Base-by-base conservation (phyloP, 208 protist species). In the Leishmania arabica region DNA sequence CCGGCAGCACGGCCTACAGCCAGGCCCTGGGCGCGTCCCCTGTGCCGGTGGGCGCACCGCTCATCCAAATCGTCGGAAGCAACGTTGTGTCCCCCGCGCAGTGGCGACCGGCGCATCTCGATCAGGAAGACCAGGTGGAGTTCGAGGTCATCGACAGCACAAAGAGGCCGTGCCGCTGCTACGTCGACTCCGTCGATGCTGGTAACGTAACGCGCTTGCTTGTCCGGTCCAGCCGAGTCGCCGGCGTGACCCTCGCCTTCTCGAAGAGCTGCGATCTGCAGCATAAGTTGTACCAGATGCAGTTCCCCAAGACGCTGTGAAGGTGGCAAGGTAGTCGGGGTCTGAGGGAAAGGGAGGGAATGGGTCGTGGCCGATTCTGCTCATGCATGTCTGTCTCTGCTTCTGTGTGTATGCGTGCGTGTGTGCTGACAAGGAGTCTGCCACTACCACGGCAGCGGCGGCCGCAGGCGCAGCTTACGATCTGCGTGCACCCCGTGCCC, bases 61-160 rank as follows among this genome's bases (percentile, higher is more conserved):
- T 98, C 5, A 97, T 98, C 72, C 95, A 97, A 74, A 85, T 98
- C 3, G 95, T 98, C 24, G 95, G 95, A 64, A 96, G 90, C 88
- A 98, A 98, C 69, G 93, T 98, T 8, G 93, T 98, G 27, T 95
- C 92, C 0, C 95, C 95, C 0, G 89, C 92, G 76, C 92, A 97
- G 88, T 98, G 95, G 93, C 88, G 91, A 34, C 95, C 95, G 6
- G 92, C 88, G 31, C 93, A 97, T 77, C 87, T 98, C 13, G 87
- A 97, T 70, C 95, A 97, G 75, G 95, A 98, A 82, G 93, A 96
- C 65, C 86, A 95, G 71, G 93, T 98, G 58, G 93, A 98, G 86
- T 90, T 98, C 34, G 93, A 96, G 87, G 93, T 96, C 45, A 89
- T 95, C 54, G 95, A 98, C 81, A 91, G 80, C 74, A 79, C 84